A percentile compares a stretch with the other conserved stretches of the same genome.
phyloP scores from a whole-genome alignment of 495 filamentous ascomycete genomes.

The Podospora bellae-mahoneyi region DNA sequence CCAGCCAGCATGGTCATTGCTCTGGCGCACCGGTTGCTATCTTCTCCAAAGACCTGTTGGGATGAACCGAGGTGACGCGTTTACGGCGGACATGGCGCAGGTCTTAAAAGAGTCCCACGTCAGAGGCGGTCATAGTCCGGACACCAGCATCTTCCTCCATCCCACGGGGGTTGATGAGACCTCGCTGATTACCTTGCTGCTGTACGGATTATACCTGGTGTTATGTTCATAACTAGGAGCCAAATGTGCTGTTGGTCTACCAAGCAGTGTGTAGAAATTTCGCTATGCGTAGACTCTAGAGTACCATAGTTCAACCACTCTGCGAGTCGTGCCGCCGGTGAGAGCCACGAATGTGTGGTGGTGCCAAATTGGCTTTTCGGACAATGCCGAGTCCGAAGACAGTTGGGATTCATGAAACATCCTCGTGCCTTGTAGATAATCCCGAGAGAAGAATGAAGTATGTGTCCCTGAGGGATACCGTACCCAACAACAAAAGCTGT shows the following conservation, averaged over 20 bases:
- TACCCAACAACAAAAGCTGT: background rate
- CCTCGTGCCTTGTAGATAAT: too few species aligned
- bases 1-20: background rate
- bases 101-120: background rate
- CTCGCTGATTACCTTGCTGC: too few species aligned
- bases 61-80: constrained; percentile 8
- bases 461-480: background rate
- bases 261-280: background rate
- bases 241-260: background rate
- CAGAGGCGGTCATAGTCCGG: background rate
- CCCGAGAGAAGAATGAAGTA: too few species aligned
- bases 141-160: background rate
- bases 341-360: background rate
- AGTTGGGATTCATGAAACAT: background rate
- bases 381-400: constrained; percentile 13
- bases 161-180: background rate
- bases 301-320: background rate
- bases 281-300: background rate
- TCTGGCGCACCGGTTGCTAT: background rate
- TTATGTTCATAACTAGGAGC: background rate
- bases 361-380: background rate
- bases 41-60: background rate
- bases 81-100: background rate
- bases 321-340: background rate
- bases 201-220: too few species aligned